A percentile compares a stretch with the other conserved stretches of the same genome.
Evolutionary conservation across 352 stramenopile genomes (phyloP).

Genomic region (Phytophthora megakarya): DNA sequence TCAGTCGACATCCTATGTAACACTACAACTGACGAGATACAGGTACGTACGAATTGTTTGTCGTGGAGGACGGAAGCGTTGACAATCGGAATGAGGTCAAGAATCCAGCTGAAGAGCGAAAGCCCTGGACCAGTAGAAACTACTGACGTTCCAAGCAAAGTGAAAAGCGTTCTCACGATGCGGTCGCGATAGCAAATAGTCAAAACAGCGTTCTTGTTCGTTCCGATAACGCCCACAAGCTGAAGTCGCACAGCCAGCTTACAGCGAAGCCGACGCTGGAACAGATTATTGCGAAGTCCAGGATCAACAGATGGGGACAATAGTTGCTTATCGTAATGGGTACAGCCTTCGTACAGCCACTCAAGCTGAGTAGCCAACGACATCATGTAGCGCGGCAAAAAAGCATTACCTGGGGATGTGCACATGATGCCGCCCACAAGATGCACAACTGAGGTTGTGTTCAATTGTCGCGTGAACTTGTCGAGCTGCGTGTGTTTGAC

Average conservation of each 20-base stretch:
- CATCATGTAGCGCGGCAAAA: conserved; percentile 89
- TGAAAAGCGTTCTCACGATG: conserved; percentile 85
- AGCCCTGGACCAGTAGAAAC: conserved; percentile 60
- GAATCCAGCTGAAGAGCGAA: conserved; percentile 87
- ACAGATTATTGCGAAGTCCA: conserved; percentile 23
- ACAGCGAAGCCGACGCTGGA: conserved; percentile 62
- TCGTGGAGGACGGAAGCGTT: conserved; percentile 75
- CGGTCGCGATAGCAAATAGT: conserved; percentile 86
- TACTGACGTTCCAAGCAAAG: conserved; percentile 70
- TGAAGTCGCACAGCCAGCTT: conserved; percentile 83
- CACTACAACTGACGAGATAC: not conserved
- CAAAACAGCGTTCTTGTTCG: conserved; percentile 76
- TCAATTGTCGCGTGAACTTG: conserved; percentile 68
- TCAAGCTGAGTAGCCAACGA: conserved; percentile 81
- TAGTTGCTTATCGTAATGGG: conserved; percentile 50
- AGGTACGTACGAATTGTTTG: conserved; percentile 71
- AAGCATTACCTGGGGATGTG: conserved; percentile 62
- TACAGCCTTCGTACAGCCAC: conserved; percentile 69
- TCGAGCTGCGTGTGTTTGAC: conserved; percentile 63
- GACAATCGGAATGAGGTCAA: conserved; percentile 83
- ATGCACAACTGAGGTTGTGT: conserved; percentile 70
- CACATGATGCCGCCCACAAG: conserved; percentile 81
- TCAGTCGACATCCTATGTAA: conserved; percentile 11
- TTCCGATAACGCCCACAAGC: conserved; percentile 71
- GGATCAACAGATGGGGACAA: conserved; percentile 10